phyloP scores from a whole-genome alignment of 345 rosid genomes.

The Salix suchowensis region DNA sequence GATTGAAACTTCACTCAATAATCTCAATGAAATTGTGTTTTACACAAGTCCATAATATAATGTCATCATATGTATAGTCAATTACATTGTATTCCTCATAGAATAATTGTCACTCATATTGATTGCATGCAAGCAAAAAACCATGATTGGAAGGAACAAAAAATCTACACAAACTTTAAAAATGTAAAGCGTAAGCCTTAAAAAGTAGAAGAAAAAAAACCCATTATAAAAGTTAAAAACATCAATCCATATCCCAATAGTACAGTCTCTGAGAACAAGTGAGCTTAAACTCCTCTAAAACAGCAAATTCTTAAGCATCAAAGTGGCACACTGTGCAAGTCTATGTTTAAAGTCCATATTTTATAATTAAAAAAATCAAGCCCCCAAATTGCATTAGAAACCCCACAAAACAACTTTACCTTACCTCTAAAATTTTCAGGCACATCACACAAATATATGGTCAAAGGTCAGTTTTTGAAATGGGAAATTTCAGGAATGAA shows the following conservation, averaged over 20 bases:
- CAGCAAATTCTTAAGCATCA: neutral
- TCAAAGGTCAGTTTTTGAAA: neutral
- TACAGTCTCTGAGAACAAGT: too few relatives aligned
- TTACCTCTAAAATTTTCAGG: neutral
- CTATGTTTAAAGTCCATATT: neutral
- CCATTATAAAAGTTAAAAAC: too few relatives aligned
- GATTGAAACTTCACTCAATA: too few relatives aligned
- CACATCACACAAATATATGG: neutral
- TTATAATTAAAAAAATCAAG: neutral
- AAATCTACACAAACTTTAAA: neutral
- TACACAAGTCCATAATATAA: neutral
- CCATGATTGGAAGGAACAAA: too few relatives aligned
- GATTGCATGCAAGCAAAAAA: neutral
- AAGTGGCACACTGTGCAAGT: neutral
- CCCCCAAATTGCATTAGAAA: neutral
- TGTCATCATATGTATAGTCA: too few relatives aligned
- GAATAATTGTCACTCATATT: neutral
- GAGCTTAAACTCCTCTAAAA: neutral
- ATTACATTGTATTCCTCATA: too few relatives aligned
- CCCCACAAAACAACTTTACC: neutral
- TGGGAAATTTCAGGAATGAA: neutral
- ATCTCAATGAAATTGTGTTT: neutral
- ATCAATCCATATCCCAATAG: too few relatives aligned
- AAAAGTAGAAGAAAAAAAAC: too few relatives aligned
- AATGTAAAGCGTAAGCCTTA: neutral